Evolutionary conservation across 2,329 filamentous ascomycete genomes (phyloP), one percentile per base, ranked within the genome.

Genomic region (Colletotrichum noveboracense): DNA sequence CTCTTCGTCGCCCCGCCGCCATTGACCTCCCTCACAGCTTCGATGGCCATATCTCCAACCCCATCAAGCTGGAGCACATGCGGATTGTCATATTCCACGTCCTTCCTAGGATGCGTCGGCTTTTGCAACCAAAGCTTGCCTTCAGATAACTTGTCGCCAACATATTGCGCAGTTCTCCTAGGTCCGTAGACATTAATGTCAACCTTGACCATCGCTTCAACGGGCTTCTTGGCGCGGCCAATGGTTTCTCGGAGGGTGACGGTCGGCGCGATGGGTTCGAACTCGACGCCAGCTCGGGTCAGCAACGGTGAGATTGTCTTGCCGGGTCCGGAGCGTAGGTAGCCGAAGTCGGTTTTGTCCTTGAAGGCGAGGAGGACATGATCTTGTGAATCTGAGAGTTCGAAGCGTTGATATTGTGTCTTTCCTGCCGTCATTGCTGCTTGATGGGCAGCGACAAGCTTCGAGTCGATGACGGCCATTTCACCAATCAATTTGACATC

Each of bases 121-220:
- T 74, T 77, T 60, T 86, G 85, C 13, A 87, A 71, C 80, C 83
- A 86, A 1, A 84, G 69, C 65, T 83, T 83, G 1, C 78, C 76
- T 0, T 73, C 21, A 1, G 83, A 83, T 2, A 86, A 75, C 4
- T 66, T 68, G 3, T 79, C 71, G 0, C 84, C 85, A 24, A 85
- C 76, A 3, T 70, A 16, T 1, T 66, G 69, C 3, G 77, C 78
- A 3, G 70, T 21, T 5, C 48, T n/a, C 2, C 70, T 70, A 1
- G 81, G 81, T 0, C 85, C 85, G 71, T 86, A 86, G 1, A 86
- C 71, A 58, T 86, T 84, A 66, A 86, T 83, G 67, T 85, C 80
- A 2, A 86, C 77, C 48, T 79, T 77, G 18, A 82, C 79, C 32
- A 82, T 78, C 4, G 83, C 81, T 1, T 84, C 81, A 5, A 74